Base-by-base conservation (phyloP, 768 basidiomycete species). In the Suillus lakei region DNA sequence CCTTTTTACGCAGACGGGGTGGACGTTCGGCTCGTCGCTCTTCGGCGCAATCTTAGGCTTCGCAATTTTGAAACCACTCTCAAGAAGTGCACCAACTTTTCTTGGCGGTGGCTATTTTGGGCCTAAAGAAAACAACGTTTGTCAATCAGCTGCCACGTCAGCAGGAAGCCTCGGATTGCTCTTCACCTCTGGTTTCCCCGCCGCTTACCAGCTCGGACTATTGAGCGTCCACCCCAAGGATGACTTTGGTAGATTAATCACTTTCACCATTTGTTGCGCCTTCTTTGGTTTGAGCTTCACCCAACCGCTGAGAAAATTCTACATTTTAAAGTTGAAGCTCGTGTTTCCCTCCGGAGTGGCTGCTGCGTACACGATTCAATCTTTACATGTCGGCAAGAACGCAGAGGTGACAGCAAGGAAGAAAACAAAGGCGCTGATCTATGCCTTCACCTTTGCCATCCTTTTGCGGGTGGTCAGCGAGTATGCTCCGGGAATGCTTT, bases 251-350 rank as follows among this genome's bases (percentile, higher is more conserved):
- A 83, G 80, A 62, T 74, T 88, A 30, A 83, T 88, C 65, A 83
- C 84, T 0, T 77, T 88, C 53, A 85, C 84, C 6, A 71, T 79
- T 8, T 82, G 80, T 62, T 80, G 83, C 53, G 84, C 82, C 36
- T 87, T 86, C 78, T 87, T 86, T 67, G 87, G 86, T 64, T 82
- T 88, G 18, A 87, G 87, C 79, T 89, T 89, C 88, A 77, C 86
- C 64, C 85, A 88, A 62, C 88, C 88, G 3, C 78, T 88, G 41
- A 82, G 86, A 58, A 84, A 82, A 66, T 86, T 85, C 72, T 88
- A 84, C 74, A 87, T 88, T 68, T 77, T 88, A 43, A 81, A 85
- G 69, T 86, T 87, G 73, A 87, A 87, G 72, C 76, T 89, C 55
- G 84, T 83, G 3, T 88, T 88, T 80, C 86, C 87, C 2, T 86